Percentiles rank a stretch among this genome's conserved stretches.
phyloP scores from a whole-genome alignment of 805 yeast genomes.

The Starmerella vaccinii region DNA sequence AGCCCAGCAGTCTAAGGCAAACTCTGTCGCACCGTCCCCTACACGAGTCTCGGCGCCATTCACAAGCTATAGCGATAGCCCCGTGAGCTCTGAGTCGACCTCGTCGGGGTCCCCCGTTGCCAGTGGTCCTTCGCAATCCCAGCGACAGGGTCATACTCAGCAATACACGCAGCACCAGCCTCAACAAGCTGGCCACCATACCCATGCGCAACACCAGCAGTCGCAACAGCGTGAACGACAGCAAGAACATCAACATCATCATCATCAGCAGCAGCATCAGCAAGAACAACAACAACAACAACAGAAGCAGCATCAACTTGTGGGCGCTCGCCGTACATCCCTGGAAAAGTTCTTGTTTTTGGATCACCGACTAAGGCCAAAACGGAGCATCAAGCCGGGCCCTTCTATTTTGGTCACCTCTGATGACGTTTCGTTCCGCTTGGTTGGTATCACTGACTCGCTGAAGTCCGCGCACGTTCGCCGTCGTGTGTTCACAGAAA shows the following conservation, averaged over 20 bases:
- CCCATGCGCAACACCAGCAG: background rate
- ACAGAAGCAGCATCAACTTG: conserved; percentile 6
- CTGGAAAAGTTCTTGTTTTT: conserved; percentile 24
- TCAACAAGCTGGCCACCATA: background rate
- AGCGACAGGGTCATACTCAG: background rate
- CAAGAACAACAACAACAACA: background rate
- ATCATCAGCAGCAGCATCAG: background rate
- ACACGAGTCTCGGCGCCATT: conserved; percentile 5
- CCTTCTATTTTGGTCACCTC: conserved; percentile 46
- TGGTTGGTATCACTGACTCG: conserved; percentile 35
- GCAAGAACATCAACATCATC: background rate
- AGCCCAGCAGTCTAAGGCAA: background rate
- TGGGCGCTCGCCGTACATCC: conserved; percentile 21
- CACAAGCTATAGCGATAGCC: background rate
- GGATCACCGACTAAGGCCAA: conserved; percentile 29
- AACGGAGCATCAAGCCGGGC: conserved; percentile 25
- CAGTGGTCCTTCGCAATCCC: background rate
- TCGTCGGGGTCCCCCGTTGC: conserved; percentile 1
- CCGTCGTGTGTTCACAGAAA: conserved; percentile 26
- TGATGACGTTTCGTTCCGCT: conserved; percentile 49
- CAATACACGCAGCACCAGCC: background rate
- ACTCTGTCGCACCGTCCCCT: conserved; percentile 4
- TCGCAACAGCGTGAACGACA: background rate
- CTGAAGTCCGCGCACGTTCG: conserved; percentile 35
- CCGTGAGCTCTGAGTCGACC: background rate